Evolutionary conservation across 192 early-diverging fungal genomes (phyloP).

Genomic region (Dispira parvispora): DNA sequence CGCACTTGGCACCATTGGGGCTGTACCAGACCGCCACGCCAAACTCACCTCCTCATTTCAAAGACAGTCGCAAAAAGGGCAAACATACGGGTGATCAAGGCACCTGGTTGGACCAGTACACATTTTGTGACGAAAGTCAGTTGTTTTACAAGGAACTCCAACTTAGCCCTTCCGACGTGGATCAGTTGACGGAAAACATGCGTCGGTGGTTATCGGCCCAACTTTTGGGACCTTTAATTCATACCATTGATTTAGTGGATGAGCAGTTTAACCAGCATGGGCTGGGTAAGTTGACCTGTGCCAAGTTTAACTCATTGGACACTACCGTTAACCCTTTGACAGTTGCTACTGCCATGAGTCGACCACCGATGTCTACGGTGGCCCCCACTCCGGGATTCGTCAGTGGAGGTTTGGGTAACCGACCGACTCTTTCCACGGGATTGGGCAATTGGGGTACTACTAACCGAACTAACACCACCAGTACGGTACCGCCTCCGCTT

Average conservation of each 20-base stretch:
- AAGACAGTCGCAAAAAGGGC: slow-evolving; percentile 8
- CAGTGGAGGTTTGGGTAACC: not conserved
- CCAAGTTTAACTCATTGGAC: slow-evolving; percentile 2
- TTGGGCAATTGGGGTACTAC: not conserved
- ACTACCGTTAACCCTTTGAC: not conserved
- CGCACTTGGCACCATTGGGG: not conserved
- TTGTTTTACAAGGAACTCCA: not conserved
- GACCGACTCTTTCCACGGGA: not conserved
- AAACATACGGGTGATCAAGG: not conserved
- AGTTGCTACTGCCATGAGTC: not conserved
- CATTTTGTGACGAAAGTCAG: not conserved
- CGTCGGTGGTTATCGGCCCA: slow-evolving; percentile 28
- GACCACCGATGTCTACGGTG: not conserved
- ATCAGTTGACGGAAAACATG: slow-evolving; percentile 27
- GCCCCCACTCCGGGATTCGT: slow-evolving; percentile 9
- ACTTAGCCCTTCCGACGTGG: slow-evolving; percentile 14
- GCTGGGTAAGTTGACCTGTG: slow-evolving; percentile 24
- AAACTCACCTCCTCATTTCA: slow-evolving; percentile 5
- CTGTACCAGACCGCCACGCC: slow-evolving; percentile 6
- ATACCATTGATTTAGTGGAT: slow-evolving; percentile 26
- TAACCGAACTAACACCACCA: not conserved
- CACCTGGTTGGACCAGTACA: not conserved
- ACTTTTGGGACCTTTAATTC: slow-evolving; percentile 22
- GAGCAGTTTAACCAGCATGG: slow-evolving; percentile 21
- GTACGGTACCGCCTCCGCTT: slow-evolving; percentile 6